Percentiles rank a stretch among this genome's conserved stretches.
phyloP scores from a whole-genome alignment of 2,329 filamentous ascomycete genomes.

The Verticillium albo-atrum region DNA sequence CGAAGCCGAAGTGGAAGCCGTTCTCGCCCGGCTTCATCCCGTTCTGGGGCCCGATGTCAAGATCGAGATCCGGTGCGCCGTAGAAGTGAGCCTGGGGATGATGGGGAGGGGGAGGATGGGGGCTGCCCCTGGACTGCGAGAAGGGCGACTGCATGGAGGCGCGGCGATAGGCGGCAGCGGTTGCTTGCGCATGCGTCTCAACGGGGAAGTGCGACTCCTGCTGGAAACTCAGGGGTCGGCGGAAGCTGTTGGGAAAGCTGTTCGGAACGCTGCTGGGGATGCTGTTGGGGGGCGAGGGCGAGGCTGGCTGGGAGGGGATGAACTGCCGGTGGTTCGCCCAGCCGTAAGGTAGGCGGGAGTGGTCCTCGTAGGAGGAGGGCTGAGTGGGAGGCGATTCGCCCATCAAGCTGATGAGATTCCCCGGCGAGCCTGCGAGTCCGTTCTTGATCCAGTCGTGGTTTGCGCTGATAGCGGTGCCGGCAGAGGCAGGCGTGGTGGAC shows the following conservation, averaged over 20 bases:
- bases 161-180: constrained; percentile 32
- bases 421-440: constrained; percentile 45
- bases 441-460: constrained; percentile 40
- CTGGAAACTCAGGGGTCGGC: constrained; percentile 41
- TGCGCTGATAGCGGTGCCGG: constrained; percentile 42
- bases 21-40: constrained; percentile 60
- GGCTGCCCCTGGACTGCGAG: constrained; percentile 37
- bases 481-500: constrained; percentile 43
- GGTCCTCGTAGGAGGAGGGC: constrained; percentile 47
- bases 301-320: constrained; percentile 36
- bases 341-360: constrained; percentile 35
- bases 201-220: constrained; percentile 41
- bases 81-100: constrained; percentile 76
- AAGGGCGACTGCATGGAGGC: constrained; percentile 49
- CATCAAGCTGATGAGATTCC: constrained; percentile 45
- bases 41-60: constrained; percentile 54
- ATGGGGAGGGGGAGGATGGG: constrained; percentile 64
- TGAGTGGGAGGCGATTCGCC: constrained; percentile 50
- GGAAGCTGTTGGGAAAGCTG: constrained; percentile 10
- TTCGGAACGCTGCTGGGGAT: constrained; percentile 10
- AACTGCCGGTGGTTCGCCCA: constrained; percentile 42
- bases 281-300: constrained; percentile 28
- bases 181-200: constrained; percentile 32
- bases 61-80: constrained; percentile 67
- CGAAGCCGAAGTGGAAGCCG: constrained; percentile 79